Conservation (phyloP, 1,284 basidiomycete genomes). For the Vanrija sp. region DNA sequence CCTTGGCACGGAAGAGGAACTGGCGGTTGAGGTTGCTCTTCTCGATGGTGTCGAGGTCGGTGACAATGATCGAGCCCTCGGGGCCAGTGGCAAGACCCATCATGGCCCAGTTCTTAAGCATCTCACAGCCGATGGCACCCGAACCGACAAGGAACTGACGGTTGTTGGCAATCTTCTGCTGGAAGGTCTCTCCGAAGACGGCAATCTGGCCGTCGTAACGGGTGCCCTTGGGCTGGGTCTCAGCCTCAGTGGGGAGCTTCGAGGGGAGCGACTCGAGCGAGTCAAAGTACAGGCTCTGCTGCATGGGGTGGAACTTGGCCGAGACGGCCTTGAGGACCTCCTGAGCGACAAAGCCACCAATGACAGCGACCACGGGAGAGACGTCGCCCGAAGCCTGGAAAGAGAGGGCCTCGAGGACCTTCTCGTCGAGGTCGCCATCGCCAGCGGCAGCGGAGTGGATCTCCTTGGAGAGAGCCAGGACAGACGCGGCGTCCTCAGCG, state of each 20-base stretch:
- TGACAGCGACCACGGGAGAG: conserved; percentile 85
- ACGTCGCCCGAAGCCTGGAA: conserved; percentile 93
- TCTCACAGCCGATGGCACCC: conserved; percentile 98
- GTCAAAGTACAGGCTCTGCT: conserved; percentile 96
- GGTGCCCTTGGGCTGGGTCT: conserved; percentile 75
- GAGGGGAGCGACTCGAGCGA: conserved; percentile 89
- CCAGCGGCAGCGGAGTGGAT: conserved; percentile 54
- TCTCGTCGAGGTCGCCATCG: conserved; percentile 71
- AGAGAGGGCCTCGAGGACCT: conserved; percentile 73
- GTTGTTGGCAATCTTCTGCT: conserved; percentile 84
- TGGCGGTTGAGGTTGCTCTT: conserved; percentile 98
- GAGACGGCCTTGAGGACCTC: conserved; percentile 97
- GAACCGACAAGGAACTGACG: conserved; percentile 96
- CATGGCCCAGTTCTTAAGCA: conserved; percentile 99
- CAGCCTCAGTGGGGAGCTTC: conserved; percentile 71
- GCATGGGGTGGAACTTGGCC: conserved; percentile 96
- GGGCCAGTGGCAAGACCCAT: conserved; percentile 87
- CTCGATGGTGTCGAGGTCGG: conserved; percentile 98
- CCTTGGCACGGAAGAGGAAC: conserved; percentile 96
- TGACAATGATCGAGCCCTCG: conserved; percentile 83
- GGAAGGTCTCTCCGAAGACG: conserved; percentile 90
- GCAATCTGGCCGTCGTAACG: conserved; percentile 95
- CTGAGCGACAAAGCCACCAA: conserved; percentile 97
- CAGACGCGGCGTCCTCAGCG: conserved; percentile 66
- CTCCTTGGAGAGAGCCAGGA: conserved; percentile 75